A percentile compares a stretch with the other conserved stretches of the same genome.
These are phyloP conservation scores for Cordyceps fumosorosea DNA, from an alignment of 2,329 filamentous ascomycete genomes.

Conservation along the genomic window DNA sequence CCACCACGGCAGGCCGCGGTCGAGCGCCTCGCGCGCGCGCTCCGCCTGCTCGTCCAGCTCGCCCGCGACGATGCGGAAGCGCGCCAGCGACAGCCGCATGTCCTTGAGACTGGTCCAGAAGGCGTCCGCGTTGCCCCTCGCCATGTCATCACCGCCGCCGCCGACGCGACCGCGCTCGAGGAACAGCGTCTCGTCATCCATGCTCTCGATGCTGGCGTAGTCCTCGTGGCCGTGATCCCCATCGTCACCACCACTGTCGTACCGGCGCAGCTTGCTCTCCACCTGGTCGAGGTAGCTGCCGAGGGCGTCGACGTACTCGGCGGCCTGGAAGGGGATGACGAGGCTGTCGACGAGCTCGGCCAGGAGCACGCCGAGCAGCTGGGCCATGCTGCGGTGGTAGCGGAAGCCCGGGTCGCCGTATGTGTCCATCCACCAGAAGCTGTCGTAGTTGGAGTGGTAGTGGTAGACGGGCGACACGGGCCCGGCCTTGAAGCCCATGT, in stretches of 20 bases:
- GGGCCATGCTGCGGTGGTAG: slow-evolving; percentile 61
- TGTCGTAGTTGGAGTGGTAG: slow-evolving; percentile 90
- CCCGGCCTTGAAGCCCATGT: slow-evolving; percentile 51
- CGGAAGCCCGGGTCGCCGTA: slow-evolving; percentile 65
- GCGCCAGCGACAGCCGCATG: slow-evolving; percentile 31
- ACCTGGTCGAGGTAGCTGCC: slow-evolving; percentile 44
- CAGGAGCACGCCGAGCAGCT: slow-evolving; percentile 56
- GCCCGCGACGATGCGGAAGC: slow-evolving; percentile 33
- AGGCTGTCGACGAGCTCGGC: slow-evolving; percentile 56
- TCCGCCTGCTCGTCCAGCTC: slow-evolving; percentile 41
- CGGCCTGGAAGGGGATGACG: slow-evolving; percentile 57
- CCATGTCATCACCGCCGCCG: slow-evolving; percentile 16
- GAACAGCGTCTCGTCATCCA: slow-evolving; percentile 24
- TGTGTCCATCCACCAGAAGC: slow-evolving; percentile 79
- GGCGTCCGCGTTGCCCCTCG: slow-evolving; percentile 29
- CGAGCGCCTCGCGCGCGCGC: slow-evolving; percentile 35
- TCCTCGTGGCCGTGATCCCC: neutral
- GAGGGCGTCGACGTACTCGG: slow-evolving; percentile 56
- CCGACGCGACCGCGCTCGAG: slow-evolving; percentile 21
- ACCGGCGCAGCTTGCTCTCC: slow-evolving; percentile 36
- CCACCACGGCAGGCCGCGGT: slow-evolving; percentile 67
- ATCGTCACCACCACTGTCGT: neutral
- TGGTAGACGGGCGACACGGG: slow-evolving; percentile 55
- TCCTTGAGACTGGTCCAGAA: slow-evolving; percentile 34
- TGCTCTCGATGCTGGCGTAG: slow-evolving; percentile 10